A percentile compares a stretch with the other conserved stretches of the same genome.
Evolutionary conservation across 169 alveolate species (phyloP).

Genomic region (Theileria sp.): DNA sequence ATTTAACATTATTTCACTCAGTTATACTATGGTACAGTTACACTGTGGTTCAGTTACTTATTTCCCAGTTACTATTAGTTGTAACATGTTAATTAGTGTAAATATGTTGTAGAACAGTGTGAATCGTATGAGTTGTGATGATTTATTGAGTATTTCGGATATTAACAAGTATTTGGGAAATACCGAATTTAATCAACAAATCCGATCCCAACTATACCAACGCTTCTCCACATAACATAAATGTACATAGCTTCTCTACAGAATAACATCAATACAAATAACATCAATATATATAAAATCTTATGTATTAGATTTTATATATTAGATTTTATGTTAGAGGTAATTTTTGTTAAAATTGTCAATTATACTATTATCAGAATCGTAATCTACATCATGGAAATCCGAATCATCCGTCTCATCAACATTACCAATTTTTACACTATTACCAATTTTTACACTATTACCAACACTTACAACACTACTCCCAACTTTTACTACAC

Average conservation of each 20-base stretch:
- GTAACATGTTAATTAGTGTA: no score
- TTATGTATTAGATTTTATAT: no score
- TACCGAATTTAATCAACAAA: neutral
- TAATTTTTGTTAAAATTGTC: neutral
- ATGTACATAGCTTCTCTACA: neutral
- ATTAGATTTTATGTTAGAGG: neutral
- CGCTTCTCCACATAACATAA: neutral
- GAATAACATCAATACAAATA: neutral
- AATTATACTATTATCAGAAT: slow-evolving; percentile 19
- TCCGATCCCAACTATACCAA: neutral
- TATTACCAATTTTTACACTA: neutral
- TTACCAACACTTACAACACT: neutral
- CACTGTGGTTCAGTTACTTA: no score
- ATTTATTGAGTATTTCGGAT: neutral
- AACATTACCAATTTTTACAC: no score
- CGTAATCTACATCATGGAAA: slow-evolving; percentile 10
- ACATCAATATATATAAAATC: neutral
- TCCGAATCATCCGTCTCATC: slow-evolving; percentile 6
- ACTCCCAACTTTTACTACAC: neutral
- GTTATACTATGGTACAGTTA: no score
- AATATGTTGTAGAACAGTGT: neutral
- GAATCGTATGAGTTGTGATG: neutral
- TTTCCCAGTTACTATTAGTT: no score
- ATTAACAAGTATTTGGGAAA: neutral
- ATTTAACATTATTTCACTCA: no score